Evolutionary conservation across 2,329 filamentous ascomycete genomes (phyloP).

Genomic region (Fusarium sp.): DNA sequence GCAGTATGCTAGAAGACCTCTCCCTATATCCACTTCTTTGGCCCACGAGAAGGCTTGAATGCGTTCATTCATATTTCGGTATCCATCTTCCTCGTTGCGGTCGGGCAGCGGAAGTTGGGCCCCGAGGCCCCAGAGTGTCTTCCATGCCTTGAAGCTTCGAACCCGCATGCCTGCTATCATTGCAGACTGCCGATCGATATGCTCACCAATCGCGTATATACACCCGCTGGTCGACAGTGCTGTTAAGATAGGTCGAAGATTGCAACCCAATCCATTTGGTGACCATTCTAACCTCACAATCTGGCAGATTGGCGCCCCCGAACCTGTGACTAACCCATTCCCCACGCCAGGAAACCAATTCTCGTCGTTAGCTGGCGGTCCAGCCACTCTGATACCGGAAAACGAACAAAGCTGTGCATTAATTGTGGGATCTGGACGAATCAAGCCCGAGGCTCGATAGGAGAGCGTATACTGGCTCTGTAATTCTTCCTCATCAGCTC

Average conservation of each 20-base stretch:
- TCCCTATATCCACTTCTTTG: conserved; percentile 51
- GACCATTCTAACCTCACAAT: conserved; percentile 66
- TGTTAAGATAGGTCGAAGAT: conserved; percentile 61
- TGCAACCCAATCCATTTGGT: conserved; percentile 65
- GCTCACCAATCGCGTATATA: conserved; percentile 63
- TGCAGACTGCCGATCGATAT: conserved; percentile 44
- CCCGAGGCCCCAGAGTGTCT: conserved; percentile 66
- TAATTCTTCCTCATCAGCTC: conserved; percentile 41
- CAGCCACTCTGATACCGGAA: conserved; percentile 48
- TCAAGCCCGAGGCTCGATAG: conserved; percentile 47
- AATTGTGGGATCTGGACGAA: conserved; percentile 54
- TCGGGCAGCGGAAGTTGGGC: conserved; percentile 61
- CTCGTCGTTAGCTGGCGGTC: conserved; percentile 37
- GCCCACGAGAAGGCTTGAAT: conserved; percentile 66
- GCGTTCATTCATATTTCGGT: conserved; percentile 54
- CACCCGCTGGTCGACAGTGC: conserved; percentile 62
- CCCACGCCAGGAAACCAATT: conserved; percentile 56
- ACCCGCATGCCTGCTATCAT: conserved; percentile 47
- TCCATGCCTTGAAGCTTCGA: conserved; percentile 60
- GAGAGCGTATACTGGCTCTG: conserved; percentile 48
- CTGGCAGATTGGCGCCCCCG: conserved; percentile 63
- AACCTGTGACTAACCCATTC: conserved; percentile 56
- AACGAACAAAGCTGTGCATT: conserved; percentile 57
- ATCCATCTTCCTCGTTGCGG: conserved; percentile 44
- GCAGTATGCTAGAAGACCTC: conserved; percentile 60